These are phyloP conservation scores for Schizophyllum commune DNA, from an alignment of 1,284 basidiomycete species.

Conservation along the genomic window DNA sequence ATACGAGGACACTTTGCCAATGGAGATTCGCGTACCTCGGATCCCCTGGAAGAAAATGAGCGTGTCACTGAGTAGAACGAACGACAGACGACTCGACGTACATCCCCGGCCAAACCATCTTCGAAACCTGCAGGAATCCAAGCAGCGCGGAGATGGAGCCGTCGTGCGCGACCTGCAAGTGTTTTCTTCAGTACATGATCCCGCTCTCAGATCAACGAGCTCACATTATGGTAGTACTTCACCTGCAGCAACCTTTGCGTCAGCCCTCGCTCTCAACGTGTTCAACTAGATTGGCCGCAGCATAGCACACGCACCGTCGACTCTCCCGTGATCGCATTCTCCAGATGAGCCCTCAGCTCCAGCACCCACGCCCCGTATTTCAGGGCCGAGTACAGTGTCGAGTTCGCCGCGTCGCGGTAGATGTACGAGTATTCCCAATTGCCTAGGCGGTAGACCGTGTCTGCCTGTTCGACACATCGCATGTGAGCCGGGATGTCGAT, in stretches of 20 bases:
- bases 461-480: slow-evolving; percentile 24
- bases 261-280: neutral
- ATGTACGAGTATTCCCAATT: slow-evolving; percentile 42
- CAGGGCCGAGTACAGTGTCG: slow-evolving; percentile 30
- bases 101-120: slow-evolving; percentile 47
- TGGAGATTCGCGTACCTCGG: slow-evolving; percentile 21
- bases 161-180: slow-evolving; percentile 32
- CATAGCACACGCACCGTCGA: slow-evolving; percentile 17
- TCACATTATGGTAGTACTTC: slow-evolving; percentile 36
- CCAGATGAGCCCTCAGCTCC: slow-evolving; percentile 31
- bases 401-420: slow-evolving; percentile 33
- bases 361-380: slow-evolving; percentile 36
- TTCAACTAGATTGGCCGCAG: neutral
- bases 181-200: neutral
- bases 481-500: neutral
- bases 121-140: slow-evolving; percentile 35
- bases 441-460: slow-evolving; percentile 36
- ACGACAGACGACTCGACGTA: too few relatives aligned
- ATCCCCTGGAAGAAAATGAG: slow-evolving; percentile 22
- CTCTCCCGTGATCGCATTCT: slow-evolving; percentile 25
- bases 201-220: slow-evolving; percentile 2
- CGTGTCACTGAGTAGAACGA: too few relatives aligned
- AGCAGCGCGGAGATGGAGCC: slow-evolving; percentile 37
- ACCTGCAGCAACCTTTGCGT: slow-evolving; percentile 19
- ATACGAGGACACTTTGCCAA: neutral